A percentile compares a stretch with the other conserved stretches of the same genome.
Evolutionary conservation across 306 rosid genomes (phyloP).

Genomic region (Trifolium subterraneum): DNA sequence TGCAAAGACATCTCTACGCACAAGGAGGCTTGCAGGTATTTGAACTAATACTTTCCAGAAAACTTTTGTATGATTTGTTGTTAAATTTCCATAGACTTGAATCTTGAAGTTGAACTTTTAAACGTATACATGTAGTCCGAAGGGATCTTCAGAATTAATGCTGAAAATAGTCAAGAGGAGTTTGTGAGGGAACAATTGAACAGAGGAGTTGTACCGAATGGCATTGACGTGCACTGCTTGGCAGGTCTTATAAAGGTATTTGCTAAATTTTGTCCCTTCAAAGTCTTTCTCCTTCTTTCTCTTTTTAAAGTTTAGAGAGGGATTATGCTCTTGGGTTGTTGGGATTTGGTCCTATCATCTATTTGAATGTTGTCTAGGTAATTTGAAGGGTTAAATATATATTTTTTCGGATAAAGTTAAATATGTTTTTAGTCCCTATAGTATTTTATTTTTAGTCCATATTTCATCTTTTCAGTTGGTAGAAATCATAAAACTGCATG

Average conservation of each 20-base stretch:
- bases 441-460: neutral
- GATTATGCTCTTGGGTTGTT: conserved; percentile 20
- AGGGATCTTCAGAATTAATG: conserved; percentile 95
- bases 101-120: conserved; percentile 41
- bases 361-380: conserved; percentile 31
- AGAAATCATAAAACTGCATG: neutral
- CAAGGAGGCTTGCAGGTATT: conserved; percentile 92
- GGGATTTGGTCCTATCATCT: conserved; percentile 23
- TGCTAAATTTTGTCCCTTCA: conserved; percentile 1
- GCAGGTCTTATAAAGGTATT: conserved; percentile 96
- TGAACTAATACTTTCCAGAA: conserved; percentile 21
- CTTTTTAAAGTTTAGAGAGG: neutral
- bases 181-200: conserved; percentile 87
- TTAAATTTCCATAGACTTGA: conserved; percentile 40
- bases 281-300: neutral
- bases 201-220: conserved; percentile 79
- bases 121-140: conserved; percentile 72
- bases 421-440: neutral
- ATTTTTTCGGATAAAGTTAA: neutral
- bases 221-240: conserved; percentile 87
- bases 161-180: conserved; percentile 95
- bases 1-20: conserved; percentile 88
- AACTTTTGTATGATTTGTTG: conserved; percentile 33
- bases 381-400: conserved; percentile 2
- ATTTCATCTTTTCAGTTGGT: neutral